Evolutionary conservation across 2,329 filamentous ascomycete species (phyloP), one percentile per base, ranked within the genome.

Genomic region (Hymenoscyphus scutula): DNA sequence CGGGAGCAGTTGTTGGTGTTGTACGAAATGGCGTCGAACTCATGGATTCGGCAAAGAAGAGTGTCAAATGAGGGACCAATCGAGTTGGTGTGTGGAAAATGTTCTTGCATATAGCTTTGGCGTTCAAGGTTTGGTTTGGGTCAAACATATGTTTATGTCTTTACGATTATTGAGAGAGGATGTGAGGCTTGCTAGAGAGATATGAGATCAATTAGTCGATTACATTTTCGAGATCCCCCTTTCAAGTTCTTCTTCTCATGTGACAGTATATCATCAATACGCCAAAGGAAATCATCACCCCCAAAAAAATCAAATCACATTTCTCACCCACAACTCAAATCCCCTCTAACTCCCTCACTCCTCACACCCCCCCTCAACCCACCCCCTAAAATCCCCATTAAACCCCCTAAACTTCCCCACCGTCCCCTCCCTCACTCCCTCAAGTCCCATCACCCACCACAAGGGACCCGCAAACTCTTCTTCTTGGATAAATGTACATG

Each of bases 1-100:
- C 95, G 0, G 94, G 95, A 6, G 95, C 93, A 0, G 82, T 97
- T 54, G 91, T 98, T 11, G 95, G 94, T 1, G 91, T 97, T 5
- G 85, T 99, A 51, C 83, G 95, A 65, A 89, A 85, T 61, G 95
- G 95, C 0, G 93, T 91, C 32, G 94, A 97, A 75, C 78, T 98
- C 64, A 83, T 86, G 78, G 80, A 75, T 6, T 29, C 27, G 27
- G 27, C n/a, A n/a, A n/a, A 29, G 27, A 29, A 29, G 27, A 55
- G 30, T 6, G 55, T 53, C 1, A 66, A 66, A 61, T 71, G 53
- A 70, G 58, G 19, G 19, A 53, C n/a, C 11, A 13, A 13, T 51
- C 29, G 6, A 5, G n/a, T 5, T 15, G 15, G 10, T 25, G 37
- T 45, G 34, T 48, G 19, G 19, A 51, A 51, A 25, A 51, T 51